These are phyloP conservation scores for Ganoderma boninense DNA, from an alignment of 1,284 basidiomycete species.

Conservation along the genomic window DNA sequence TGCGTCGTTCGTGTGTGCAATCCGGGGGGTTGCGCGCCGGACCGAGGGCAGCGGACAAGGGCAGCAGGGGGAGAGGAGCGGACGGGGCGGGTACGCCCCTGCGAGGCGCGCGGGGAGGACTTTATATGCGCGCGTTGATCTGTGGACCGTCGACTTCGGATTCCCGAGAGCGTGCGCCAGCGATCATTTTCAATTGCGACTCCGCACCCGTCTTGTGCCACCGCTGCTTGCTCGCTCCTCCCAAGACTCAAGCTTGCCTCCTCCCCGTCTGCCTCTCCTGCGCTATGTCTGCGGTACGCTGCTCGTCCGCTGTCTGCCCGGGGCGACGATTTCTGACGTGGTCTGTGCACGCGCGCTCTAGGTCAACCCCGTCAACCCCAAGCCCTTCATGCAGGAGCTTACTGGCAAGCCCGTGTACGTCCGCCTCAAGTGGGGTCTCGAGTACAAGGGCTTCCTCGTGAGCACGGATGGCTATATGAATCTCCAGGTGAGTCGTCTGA, in stretches of 20 bases:
- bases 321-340: slow-evolving; percentile 23
- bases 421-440: slow-evolving; percentile 97
- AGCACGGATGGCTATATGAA: slow-evolving; percentile 99
- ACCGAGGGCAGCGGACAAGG: neutral
- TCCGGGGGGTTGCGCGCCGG: neutral
- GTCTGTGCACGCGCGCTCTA: slow-evolving; percentile 39
- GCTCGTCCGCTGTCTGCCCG: slow-evolving; percentile 22
- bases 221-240: slow-evolving; percentile 27
- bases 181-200: slow-evolving; percentile 51
- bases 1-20: slow-evolving; percentile 23
- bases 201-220: slow-evolving; percentile 54
- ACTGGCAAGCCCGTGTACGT: slow-evolving; percentile 98
- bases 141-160: slow-evolving; percentile 22
- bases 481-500: slow-evolving; percentile 77
- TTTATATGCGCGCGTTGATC: slow-evolving; percentile 37
- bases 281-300: slow-evolving; percentile 65
- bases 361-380: slow-evolving; percentile 97
- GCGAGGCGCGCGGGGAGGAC: slow-evolving; percentile 29
- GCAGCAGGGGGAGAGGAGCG: slow-evolving; percentile 19
- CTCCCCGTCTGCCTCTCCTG: slow-evolving; percentile 13
- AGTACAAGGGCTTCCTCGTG: slow-evolving; percentile 99
- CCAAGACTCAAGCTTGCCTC: neutral
- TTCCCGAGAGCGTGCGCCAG: slow-evolving; percentile 20
- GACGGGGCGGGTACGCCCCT: slow-evolving; percentile 24
- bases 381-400: slow-evolving; percentile 98